A percentile compares a stretch with the other conserved stretches of the same genome.
Evolutionary conservation across 176 grass and related monocot species (phyloP).

Genomic region (Poa annua): DNA sequence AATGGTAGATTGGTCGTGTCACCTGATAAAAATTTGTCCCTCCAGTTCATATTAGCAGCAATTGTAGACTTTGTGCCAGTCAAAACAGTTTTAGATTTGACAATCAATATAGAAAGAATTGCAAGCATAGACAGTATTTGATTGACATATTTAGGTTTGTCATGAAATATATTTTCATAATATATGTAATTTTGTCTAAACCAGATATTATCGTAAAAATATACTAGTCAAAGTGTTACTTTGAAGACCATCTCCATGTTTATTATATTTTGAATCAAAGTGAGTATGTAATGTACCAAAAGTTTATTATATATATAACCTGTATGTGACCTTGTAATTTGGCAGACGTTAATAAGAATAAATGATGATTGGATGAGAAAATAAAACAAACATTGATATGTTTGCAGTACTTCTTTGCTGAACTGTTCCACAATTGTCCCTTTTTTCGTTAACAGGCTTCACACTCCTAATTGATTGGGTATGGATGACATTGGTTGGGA

Average conservation of each 20-base stretch:
- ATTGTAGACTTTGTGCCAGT: not conserved
- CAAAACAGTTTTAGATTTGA: not conserved
- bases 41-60: not conserved
- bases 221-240: not conserved
- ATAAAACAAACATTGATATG: not conserved
- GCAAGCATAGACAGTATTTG: not conserved
- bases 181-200: not conserved
- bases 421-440: slow-evolving; percentile 18
- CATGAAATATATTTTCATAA: not conserved
- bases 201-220: not conserved
- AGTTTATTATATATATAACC: not conserved
- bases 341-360: not conserved
- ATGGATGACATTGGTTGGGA: slow-evolving; percentile 55
- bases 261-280: not conserved
- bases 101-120: not conserved
- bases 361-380: not conserved
- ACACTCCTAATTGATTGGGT: slow-evolving; percentile 49
- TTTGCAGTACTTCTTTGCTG: slow-evolving; percentile 9
- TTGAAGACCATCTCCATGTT: not conserved
- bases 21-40: not conserved
- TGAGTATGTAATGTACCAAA: not conserved
- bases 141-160: not conserved
- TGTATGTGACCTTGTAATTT: slow-evolving; percentile 7
- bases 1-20: not conserved
- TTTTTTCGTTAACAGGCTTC: slow-evolving; percentile 43